Percentiles rank a stretch among this genome's conserved stretches.
Conservation (phyloP, 2,329 filamentous ascomycete genomes). For the Fusarium zealandicum region DNA sequence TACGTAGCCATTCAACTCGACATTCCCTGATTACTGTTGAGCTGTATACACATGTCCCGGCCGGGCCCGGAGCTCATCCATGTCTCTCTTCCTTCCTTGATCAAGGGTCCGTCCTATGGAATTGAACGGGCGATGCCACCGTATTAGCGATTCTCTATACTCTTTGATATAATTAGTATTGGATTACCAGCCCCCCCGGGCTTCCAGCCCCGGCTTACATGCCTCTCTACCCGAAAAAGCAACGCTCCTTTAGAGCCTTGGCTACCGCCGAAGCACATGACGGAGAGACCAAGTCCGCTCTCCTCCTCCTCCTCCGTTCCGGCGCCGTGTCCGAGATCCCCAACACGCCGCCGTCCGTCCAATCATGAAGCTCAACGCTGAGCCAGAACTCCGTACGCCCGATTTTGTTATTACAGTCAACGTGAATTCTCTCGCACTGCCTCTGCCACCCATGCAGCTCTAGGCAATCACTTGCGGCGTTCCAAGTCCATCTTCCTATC, state of each 20-base stretch:
- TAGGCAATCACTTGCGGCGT: constrained; percentile 8
- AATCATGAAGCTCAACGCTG: constrained; percentile 18
- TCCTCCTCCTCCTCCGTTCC: constrained; percentile 14
- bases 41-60: constrained; percentile 7
- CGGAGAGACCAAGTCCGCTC: constrained; percentile 39
- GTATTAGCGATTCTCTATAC: too few relatives aligned
- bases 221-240: not conserved
- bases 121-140: constrained; percentile 2
- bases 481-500: constrained; percentile 18
- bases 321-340: constrained; percentile 4
- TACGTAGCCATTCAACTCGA: constrained; percentile 8
- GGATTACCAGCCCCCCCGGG: not conserved
- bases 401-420: not conserved
- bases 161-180: too few relatives aligned
- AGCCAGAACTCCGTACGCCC: constrained; percentile 38
- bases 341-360: constrained; percentile 7
- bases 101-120: too few relatives aligned
- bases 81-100: not conserved
- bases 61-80: constrained; percentile 3
- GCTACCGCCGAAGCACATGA: constrained; percentile 5
- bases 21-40: not conserved
- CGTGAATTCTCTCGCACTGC: not conserved
- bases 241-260: constrained; percentile 8
- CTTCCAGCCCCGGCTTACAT: not conserved
- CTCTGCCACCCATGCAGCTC: constrained; percentile 1